These are phyloP conservation scores for Plasmopara muralis DNA, from an alignment of 352 stramenopile genomes.

Conservation along the genomic window DNA sequence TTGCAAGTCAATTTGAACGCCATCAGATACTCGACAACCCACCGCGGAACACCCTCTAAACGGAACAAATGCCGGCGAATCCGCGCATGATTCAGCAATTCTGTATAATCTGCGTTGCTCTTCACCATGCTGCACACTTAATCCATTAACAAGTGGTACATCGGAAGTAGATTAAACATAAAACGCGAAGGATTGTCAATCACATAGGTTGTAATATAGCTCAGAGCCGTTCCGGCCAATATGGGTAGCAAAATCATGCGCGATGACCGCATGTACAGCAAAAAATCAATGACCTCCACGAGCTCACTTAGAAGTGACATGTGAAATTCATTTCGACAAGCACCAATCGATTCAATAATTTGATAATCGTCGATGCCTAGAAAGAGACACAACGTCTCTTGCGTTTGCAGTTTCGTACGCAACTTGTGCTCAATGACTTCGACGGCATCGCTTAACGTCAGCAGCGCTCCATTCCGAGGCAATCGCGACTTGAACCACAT, in stretches of 20 bases:
- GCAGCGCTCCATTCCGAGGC: constrained; percentile 5
- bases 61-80: constrained; percentile 5
- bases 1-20: not conserved
- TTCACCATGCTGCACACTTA: too few species aligned
- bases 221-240: too few species aligned
- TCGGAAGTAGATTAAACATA: too few species aligned
- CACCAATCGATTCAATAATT: constrained; percentile 21
- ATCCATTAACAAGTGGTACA: too few species aligned
- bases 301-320: constrained; percentile 10
- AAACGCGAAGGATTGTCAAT: too few species aligned
- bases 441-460: not conserved
- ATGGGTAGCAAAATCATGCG: constrained; percentile 13
- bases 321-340: constrained; percentile 1
- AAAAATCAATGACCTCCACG: constrained; percentile 1
- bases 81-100: too few species aligned
- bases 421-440: constrained; percentile 12
- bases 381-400: constrained; percentile 22
- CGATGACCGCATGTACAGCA: not conserved
- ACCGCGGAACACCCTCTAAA: constrained; percentile 13
- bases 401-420: not conserved
- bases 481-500: constrained; percentile 4
- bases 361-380: constrained; percentile 32
- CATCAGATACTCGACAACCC: constrained; percentile 11
- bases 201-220: too few species aligned
- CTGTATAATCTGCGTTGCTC: too few species aligned